Evolutionary conservation across 345 rosid genomes (phyloP), one percentile per base, ranked within the genome.

Genomic region (Arabidopsis arenosa): DNA sequence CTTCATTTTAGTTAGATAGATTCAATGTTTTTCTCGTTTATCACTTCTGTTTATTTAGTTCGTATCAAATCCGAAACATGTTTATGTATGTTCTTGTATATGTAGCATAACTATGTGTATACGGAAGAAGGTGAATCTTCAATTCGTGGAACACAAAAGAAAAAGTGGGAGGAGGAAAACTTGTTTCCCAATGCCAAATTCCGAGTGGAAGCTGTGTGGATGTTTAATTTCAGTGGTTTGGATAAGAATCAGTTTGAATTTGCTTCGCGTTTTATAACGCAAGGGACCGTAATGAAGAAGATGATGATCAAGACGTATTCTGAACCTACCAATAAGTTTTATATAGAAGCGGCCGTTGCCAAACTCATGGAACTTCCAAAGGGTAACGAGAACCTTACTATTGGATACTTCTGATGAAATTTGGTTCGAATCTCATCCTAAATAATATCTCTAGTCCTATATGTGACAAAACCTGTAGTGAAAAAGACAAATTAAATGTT

Each of bases 261-360:
- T 6, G 70, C 51, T 30, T 43, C 63, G 14, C 49, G 9, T n/a
- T 63, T 53, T 13, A 32, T 73, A 43, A 73, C 43, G 26, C 23
- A 73, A 61, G 41, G 41, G 12, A 49, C 5, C 6, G 48, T 51
- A 15, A 41, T 3, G 2, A 40, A 62, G 17, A 35, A 5, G 5
- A 1, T 66, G 53, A 53, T 82, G 41, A 90, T 80, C 6, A 81
- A 17, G 43, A 89, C 80, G 0, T 90, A 86, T 49, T 78, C 75
- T 1, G 84, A 18, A 18, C 21, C 11, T 75, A 85, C 83, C 17
- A 86, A 66, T 10, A 53, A 53, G 30, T 17, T 52, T 53, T 70
- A 35, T 17, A 17, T 17, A n/a, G 54, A 63, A 17, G 32, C 15
- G 1, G 62, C 10, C 6, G 54, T 73, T 21, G 33, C 33, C 21